These are phyloP conservation scores for Mimosa bimucronata DNA, from an alignment of 306 rosid genomes.

Conservation along the genomic window DNA sequence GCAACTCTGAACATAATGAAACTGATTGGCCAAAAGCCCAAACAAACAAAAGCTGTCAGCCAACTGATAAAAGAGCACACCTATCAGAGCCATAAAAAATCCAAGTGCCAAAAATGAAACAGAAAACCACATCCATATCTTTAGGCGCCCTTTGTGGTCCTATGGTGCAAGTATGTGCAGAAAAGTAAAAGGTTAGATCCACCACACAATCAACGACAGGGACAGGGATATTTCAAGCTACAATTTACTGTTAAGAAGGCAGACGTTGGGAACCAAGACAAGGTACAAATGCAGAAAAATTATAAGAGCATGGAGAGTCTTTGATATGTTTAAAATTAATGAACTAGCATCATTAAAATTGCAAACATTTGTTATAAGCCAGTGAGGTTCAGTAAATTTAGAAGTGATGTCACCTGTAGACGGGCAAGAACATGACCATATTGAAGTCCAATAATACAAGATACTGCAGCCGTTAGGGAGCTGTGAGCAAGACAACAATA, in stretches of 20 bases:
- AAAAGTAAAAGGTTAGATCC: conserved; percentile 27
- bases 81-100: conserved; percentile 52
- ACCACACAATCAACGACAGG: background rate
- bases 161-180: conserved; percentile 43
- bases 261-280: background rate
- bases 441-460: conserved; percentile 95
- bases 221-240: background rate
- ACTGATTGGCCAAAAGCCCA: conserved; percentile 19
- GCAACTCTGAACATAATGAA: conserved; percentile 20
- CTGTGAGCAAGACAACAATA: conserved; percentile 50
- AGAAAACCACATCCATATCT: conserved; percentile 64
- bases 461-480: conserved; percentile 82
- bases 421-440: conserved; percentile 86
- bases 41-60: conserved; percentile 20
- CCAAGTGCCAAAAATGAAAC: conserved; percentile 61
- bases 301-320: background rate
- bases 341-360: background rate
- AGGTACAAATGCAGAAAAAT: background rate
- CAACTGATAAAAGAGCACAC: conserved; percentile 40
- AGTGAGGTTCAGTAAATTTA: conserved; percentile 29
- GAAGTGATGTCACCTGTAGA: conserved; percentile 60
- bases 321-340: background rate
- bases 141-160: conserved; percentile 79
- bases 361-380: conserved; percentile 3
- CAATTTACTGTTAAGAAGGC: background rate